phyloP scores from a whole-genome alignment of 108 stramenopile genomes.

The Nitzschia sp. region DNA sequence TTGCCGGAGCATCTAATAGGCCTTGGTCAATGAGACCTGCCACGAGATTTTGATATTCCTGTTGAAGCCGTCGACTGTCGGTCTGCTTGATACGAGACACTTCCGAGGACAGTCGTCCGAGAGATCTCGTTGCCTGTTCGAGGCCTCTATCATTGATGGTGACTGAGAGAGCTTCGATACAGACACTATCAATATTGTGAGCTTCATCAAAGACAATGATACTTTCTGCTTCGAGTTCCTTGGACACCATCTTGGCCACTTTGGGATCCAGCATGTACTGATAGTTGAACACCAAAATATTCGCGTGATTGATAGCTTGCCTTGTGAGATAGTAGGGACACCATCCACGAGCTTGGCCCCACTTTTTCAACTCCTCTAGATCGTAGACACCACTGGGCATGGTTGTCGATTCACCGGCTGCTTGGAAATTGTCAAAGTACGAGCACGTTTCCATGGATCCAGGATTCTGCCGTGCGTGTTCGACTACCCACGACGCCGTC shows the following conservation, averaged over 20 bases:
- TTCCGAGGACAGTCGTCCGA: slow-evolving; percentile 83
- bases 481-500: slow-evolving; percentile 97
- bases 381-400: slow-evolving; percentile 96
- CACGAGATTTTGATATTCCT: slow-evolving; percentile 92
- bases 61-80: slow-evolving; percentile 84
- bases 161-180: slow-evolving; percentile 97
- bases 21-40: slow-evolving; percentile 88
- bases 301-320: slow-evolving; percentile 96
- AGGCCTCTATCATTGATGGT: slow-evolving; percentile 90
- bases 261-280: slow-evolving; percentile 99
- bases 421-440: slow-evolving; percentile 91
- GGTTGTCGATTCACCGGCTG: slow-evolving; percentile 83
- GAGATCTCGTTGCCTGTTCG: slow-evolving; percentile 87
- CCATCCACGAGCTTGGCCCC: slow-evolving; percentile 91
- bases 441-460: slow-evolving; percentile 86
- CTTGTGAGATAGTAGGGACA: slow-evolving; percentile 99
- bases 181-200: slow-evolving; percentile 99
- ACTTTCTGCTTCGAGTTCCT: slow-evolving; percentile 94
- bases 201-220: slow-evolving; percentile 99
- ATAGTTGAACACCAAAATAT: slow-evolving; percentile 98
- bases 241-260: slow-evolving; percentile 90
- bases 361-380: slow-evolving; percentile 89
- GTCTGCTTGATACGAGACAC: slow-evolving; percentile 84
- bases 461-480: slow-evolving; percentile 64
- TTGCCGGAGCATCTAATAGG: slow-evolving; percentile 64